Base-by-base conservation (phyloP, 2,329 filamentous ascomycete genomes). In the Lachnellula arida region DNA sequence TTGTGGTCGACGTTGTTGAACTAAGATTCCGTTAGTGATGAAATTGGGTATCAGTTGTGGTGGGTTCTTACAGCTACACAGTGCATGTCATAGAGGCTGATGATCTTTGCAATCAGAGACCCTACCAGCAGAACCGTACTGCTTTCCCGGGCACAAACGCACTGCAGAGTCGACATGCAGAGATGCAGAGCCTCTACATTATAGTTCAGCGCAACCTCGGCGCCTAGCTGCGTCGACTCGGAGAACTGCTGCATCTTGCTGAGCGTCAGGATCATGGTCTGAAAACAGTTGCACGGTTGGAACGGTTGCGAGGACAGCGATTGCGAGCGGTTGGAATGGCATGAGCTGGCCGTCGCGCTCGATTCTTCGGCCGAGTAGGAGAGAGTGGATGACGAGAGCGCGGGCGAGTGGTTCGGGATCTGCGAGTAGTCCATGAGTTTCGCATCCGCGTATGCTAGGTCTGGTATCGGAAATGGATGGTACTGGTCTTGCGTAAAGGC, bases 41-140 rank as follows among this genome's bases (percentile, higher is more conserved):
- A 8, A 5, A 8, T 28, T 15, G 11, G 5, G 4, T 22, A 3
- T 2, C 14, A 3, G 23, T 22, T 15, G 8, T 11, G 42, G 19
- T 3, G 17, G 23, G 2, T 17, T 32, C 44, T 46, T 46, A 46
- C 44, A 46, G 42, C 50, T 32, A 23, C 42, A 25, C 50, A 53
- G 2, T 40, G 50, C 50, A n/a, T 42, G 15, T 53, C 23, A 39
- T 53, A 53, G 7, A 53, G 46, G 25, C 28, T 44, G 39, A 53
- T 53, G 12, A 53, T 53, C 39, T 53, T 44, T 11, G 50, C 50
- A 37, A 46, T 22, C 42, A 53, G 43, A 19, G 50, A 53, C 22
- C 39, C 42, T 46, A 53, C 32, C 15, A 53, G 28, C 19, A 53
- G 12, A 35, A 44, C 25, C 19, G 37, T 22, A 14, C 39, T 46